Evolutionary conservation across 2,329 filamentous ascomycete species (phyloP), one percentile per base, ranked within the genome.

Genomic region (Sporothrix protearum): DNA sequence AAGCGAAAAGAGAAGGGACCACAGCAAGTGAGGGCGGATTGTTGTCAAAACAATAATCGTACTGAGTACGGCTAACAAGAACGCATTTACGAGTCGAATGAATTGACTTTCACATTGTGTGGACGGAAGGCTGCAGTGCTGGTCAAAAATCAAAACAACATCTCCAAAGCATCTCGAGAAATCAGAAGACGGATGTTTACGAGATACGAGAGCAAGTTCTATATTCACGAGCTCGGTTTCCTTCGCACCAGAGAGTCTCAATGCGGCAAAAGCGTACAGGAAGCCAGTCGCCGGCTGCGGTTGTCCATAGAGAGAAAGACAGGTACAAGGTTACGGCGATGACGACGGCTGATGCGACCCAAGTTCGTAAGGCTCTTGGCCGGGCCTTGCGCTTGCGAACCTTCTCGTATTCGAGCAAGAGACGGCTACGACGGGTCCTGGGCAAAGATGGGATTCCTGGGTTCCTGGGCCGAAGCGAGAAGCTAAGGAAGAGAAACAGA

Each of bases 31-130:
- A 53, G n/a, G 49, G 25, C 28, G 28, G n/a, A 30, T 14, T 30
- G 39, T 66, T 66, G 42, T n/a, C 63, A 36, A 63, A 36, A 63
- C n/a, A 61, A 61, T 45, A n/a, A n/a, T n/a, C n/a, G n/a, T n/a
- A n/a, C n/a, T n/a, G n/a, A n/a, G n/a, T n/a, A 53, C 49, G 7
- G 14, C 25, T 22, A 28, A 45, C 7, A 22, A 28, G 8, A 53
- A 22, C 22, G 28, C 28, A 9, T 53, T 53, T 53, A 53, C 49
- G 33, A 61, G 25, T 61, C 57, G 42, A 42, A 22, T 61, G 28
- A 4, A 14, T 57, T 16, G 2, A 14, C 33, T 57, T 16, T n/a
- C 28, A 57, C 25, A 25, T 28, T 14, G 53, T 30, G 28, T 33
- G 53, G 53, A 9, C 28, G 9, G 16, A 19, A 10, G 53, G 14